Conservation (phyloP, 306 rosid genomes). For the Trichosanthes cucumerina region DNA sequence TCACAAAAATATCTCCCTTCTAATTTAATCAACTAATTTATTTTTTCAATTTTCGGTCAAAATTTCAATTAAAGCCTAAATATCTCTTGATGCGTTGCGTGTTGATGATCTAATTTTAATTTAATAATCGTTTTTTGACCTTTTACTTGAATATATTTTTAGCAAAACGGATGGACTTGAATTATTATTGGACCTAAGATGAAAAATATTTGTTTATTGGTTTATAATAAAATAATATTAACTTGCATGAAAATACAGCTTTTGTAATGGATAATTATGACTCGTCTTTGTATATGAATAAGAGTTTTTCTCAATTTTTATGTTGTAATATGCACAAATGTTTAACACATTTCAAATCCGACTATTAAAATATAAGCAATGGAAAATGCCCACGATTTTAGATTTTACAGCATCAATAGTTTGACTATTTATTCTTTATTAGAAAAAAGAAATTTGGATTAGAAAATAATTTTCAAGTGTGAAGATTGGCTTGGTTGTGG, state of each 20-base stretch:
- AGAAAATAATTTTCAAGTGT: not conserved
- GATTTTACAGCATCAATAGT: not conserved
- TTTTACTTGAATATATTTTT: not conserved
- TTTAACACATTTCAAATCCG: not conserved
- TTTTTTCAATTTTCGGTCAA: not conserved
- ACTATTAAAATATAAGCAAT: not conserved
- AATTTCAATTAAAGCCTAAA: not conserved
- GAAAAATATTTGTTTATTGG: not conserved
- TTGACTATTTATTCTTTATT: not conserved
- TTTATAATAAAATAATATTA: no score
- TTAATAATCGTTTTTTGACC: not conserved
- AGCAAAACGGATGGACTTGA: no score
- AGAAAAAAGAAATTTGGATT: not conserved
- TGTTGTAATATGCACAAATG: not conserved
- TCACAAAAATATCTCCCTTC: not conserved
- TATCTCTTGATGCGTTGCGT: not conserved
- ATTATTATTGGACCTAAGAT: not conserved
- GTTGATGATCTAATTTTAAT: no score
- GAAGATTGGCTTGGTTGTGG: not conserved
- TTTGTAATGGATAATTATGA: not conserved
- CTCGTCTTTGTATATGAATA: not conserved
- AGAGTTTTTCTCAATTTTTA: not conserved
- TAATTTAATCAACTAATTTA: not conserved
- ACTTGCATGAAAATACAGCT: not conserved
- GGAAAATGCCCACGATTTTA: no score